Evolutionary conservation across 208 protist genomes (phyloP).

Genomic region (Tritrichomonas musculus): DNA sequence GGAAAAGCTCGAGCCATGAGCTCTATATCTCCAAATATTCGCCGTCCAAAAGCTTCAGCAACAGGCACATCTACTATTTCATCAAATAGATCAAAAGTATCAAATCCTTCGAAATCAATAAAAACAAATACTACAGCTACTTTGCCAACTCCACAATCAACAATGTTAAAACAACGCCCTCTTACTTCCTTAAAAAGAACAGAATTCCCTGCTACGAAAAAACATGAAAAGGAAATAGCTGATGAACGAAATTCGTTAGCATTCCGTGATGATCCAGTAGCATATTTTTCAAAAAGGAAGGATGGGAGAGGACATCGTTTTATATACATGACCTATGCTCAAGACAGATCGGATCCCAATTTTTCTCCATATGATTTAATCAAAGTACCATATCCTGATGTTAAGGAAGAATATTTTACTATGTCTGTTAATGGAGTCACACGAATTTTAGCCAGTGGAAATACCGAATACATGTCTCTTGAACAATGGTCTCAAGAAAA

Average conservation of each 20-base stretch:
- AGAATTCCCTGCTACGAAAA: not conserved
- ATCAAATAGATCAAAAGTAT: too few species aligned
- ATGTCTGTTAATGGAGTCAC: slow-evolving; percentile 25
- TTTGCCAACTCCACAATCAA: too few species aligned
- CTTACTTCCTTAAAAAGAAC: too few species aligned
- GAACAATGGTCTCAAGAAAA: not conserved
- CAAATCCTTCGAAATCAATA: too few species aligned
- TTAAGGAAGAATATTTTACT: slow-evolving; percentile 19
- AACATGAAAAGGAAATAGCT: not conserved
- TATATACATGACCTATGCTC: slow-evolving; percentile 3
- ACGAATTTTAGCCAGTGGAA: not conserved
- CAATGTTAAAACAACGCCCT: too few species aligned
- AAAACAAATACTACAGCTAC: too few species aligned
- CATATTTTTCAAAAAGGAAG: slow-evolving; percentile 13
- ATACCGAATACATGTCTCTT: slow-evolving; percentile 15
- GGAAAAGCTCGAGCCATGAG: too few species aligned
- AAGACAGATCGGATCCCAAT: not conserved
- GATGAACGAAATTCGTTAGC: not conserved
- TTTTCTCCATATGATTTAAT: not conserved
- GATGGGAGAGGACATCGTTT: slow-evolving; percentile 3
- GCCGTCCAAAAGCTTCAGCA: too few species aligned
- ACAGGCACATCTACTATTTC: too few species aligned
- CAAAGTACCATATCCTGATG: not conserved
- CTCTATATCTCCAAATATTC: too few species aligned
- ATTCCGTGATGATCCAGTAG: slow-evolving; percentile 2